phyloP scores from a whole-genome alignment of 768 basidiomycete genomes.

The Amanita exitialis region DNA sequence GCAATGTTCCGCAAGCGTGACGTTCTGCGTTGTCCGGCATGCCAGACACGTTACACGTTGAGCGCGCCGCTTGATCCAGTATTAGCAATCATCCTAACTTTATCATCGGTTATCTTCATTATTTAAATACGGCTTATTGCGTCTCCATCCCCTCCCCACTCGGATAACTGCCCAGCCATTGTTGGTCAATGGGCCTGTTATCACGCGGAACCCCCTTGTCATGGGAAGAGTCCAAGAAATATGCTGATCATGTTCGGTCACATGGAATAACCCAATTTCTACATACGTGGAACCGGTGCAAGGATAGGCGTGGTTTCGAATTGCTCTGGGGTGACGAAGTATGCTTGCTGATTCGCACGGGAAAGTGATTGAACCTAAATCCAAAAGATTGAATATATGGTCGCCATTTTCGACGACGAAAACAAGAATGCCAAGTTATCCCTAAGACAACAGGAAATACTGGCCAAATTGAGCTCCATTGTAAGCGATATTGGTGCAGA shows the following conservation, averaged over 20 bases:
- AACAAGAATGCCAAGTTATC: conserved; percentile 79
- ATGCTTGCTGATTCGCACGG: conserved; percentile 10
- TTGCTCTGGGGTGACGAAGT: conserved; percentile 99
- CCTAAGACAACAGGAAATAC: conserved; percentile 91
- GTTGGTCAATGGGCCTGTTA: conserved; percentile 71
- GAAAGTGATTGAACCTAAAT: conserved; percentile 4
- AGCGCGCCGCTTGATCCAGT: not conserved
- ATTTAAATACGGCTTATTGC: too few species aligned
- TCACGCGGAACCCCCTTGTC: conserved; percentile 86
- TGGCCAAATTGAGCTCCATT: conserved; percentile 63
- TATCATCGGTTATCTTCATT: not conserved
- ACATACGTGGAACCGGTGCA: conserved; percentile 86
- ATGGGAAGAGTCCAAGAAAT: conserved; percentile 84
- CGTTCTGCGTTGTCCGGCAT: too few species aligned
- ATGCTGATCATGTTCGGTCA: conserved; percentile 80
- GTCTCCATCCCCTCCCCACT: not conserved
- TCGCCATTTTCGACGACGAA: conserved; percentile 74
- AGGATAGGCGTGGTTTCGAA: conserved; percentile 85
- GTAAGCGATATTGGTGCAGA: conserved; percentile 56
- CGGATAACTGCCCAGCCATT: not conserved
- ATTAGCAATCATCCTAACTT: conserved; percentile 15
- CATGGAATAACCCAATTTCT: conserved; percentile 96
- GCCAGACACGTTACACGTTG: not conserved
- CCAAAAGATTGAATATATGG: conserved; percentile 89
- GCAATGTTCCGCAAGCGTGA: too few species aligned